These are phyloP conservation scores for Cladosporium sp. DNA, from an alignment of 2,329 filamentous ascomycete species.

Conservation along the genomic window DNA sequence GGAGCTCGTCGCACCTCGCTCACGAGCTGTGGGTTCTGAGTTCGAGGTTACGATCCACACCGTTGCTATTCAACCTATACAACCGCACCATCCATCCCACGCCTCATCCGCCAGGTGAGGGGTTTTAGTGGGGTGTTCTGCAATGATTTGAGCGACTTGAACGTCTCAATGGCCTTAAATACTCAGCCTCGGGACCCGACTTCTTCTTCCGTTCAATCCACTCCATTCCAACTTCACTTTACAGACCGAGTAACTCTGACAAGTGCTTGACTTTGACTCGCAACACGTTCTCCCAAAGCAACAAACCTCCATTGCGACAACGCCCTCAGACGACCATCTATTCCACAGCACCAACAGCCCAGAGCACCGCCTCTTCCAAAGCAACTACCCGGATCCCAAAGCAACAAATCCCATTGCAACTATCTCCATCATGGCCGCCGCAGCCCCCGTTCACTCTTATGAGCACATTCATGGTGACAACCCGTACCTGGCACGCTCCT, in stretches of 20 bases:
- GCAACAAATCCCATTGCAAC: conserved; percentile 18
- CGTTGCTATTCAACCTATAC: conserved; percentile 1
- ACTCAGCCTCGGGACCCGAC: neutral
- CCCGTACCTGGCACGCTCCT: conserved; percentile 15
- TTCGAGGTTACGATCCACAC: conserved; percentile 14
- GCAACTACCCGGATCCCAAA: conserved; percentile 16
- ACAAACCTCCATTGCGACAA: conserved; percentile 6
- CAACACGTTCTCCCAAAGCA: conserved; percentile 6
- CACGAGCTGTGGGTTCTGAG: conserved; percentile 14
- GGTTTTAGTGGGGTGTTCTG: conserved; percentile 16
- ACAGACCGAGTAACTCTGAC: conserved; percentile 6
- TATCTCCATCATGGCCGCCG: conserved; percentile 9
- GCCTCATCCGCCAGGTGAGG: conserved; percentile 13
- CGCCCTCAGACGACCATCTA: neutral
- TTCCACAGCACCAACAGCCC: conserved; percentile 18
- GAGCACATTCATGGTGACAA: conserved; percentile 19
- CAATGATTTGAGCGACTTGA: neutral
- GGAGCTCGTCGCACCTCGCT: conserved; percentile 7
- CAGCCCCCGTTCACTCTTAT: conserved; percentile 10
- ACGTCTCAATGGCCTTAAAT: conserved; percentile 12
- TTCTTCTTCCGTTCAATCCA: conserved; percentile 9
- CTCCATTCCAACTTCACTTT: neutral
- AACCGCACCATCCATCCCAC: conserved; percentile 2
- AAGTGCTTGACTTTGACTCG: conserved; percentile 14
- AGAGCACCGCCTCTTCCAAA: conserved; percentile 17